Conservation (phyloP, 1,139 yeast genomes). For the Pichia inconspicua region DNA sequence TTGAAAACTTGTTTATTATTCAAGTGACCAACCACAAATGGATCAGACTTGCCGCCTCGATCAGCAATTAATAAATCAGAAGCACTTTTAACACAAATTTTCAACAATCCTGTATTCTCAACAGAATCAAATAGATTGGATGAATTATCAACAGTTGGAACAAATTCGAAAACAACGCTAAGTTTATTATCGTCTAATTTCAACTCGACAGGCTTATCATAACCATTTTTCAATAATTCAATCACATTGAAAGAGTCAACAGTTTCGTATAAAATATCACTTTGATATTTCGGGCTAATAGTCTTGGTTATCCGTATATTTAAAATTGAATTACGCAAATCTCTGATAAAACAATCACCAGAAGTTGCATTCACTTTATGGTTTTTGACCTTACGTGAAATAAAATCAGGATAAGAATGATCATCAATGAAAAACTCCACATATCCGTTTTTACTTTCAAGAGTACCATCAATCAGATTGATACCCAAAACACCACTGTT, state of each 20-base stretch:
- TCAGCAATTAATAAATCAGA: constrained; percentile 50
- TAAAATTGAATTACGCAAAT: constrained; percentile 52
- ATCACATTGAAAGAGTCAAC: constrained; percentile 45
- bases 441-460: constrained; percentile 39
- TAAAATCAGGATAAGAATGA: constrained; percentile 49
- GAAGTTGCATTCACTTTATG: constrained; percentile 35
- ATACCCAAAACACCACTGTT: constrained; percentile 58
- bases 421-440: constrained; percentile 63
- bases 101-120: constrained; percentile 56
- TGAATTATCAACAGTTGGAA: constrained; percentile 43
- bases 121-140: constrained; percentile 43
- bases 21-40: constrained; percentile 44
- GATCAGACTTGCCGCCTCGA: constrained; percentile 70
- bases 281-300: constrained; percentile 38
- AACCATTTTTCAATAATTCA: constrained; percentile 45
- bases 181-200: constrained; percentile 38
- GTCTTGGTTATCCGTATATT: constrained; percentile 49
- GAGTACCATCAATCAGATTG: constrained; percentile 42
- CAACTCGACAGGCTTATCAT: constrained; percentile 39
- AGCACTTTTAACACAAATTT: constrained; percentile 50
- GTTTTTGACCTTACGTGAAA: constrained; percentile 39
- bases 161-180: constrained; percentile 46
- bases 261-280: constrained; percentile 41
- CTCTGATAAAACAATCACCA: constrained; percentile 60
- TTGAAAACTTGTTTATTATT: constrained; percentile 50